phyloP scores from a whole-genome alignment of 768 basidiomycete genomes.

The Tricholomella constricta region DNA sequence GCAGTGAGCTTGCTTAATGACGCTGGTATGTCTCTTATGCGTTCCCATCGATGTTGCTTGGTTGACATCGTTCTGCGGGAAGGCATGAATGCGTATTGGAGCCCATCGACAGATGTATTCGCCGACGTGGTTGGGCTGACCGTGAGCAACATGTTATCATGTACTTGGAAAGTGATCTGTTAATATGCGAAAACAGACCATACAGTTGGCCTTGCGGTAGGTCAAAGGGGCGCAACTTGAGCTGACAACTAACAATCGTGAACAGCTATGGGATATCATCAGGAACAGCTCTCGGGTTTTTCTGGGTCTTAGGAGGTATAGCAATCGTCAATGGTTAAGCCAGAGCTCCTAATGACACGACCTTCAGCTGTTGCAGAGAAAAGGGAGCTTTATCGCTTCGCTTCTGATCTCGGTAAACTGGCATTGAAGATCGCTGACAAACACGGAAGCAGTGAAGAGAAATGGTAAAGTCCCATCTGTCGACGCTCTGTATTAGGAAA shows the following conservation, averaged over 20 bases:
- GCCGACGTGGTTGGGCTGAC: constrained; percentile 67
- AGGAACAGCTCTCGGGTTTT: constrained; percentile 70
- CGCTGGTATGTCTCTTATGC: constrained; percentile 45
- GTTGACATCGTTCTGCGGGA: not conserved
- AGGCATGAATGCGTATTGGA: constrained; percentile 78
- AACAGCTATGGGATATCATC: constrained; percentile 66
- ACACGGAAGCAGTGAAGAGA: constrained; percentile 63
- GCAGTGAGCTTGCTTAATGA: constrained; percentile 70
- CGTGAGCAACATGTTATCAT: constrained; percentile 37
- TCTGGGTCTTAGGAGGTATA: constrained; percentile 69
- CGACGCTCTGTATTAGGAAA: not conserved
- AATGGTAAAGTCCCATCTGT: constrained; percentile 49
- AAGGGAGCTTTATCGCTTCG: constrained; percentile 66
- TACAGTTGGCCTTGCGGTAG: constrained; percentile 64
- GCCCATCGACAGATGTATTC: constrained; percentile 53
- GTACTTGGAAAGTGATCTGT: not conserved
- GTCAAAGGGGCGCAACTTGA: constrained; percentile 12
- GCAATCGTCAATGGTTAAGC: not conserved
- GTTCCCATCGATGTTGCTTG: not conserved
- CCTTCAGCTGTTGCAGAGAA: constrained; percentile 57
- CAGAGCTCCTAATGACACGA: constrained; percentile 1
- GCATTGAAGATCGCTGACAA: constrained; percentile 68
- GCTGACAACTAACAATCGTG: not conserved
- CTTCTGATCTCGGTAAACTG: constrained; percentile 65
- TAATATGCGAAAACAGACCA: constrained; percentile 44